Conservation (phyloP, 140 eudicot species). For the Erigeron philadelphicus region DNA sequence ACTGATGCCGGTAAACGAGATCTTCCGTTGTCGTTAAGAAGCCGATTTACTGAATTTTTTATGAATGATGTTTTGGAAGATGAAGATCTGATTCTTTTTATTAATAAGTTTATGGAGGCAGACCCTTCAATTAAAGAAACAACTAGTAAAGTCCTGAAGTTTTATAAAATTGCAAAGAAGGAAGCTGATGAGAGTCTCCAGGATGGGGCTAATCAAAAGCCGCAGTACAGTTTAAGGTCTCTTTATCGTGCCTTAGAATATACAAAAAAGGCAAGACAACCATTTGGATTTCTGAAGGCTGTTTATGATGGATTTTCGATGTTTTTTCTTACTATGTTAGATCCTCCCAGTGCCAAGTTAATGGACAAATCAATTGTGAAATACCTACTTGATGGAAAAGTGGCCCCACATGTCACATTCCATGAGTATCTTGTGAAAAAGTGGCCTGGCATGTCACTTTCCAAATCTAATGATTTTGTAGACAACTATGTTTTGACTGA, state of each 20-base stretch:
- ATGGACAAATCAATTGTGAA: constrained; percentile 52
- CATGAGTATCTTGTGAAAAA: constrained; percentile 38
- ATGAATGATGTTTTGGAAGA: constrained; percentile 91
- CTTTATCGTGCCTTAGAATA: constrained; percentile 90
- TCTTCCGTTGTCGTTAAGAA: constrained; percentile 60
- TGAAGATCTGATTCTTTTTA: constrained; percentile 62
- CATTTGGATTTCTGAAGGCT: constrained; percentile 48
- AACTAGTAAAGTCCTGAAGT: constrained; percentile 43
- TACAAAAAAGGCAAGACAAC: constrained; percentile 45
- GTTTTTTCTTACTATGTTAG: constrained; percentile 73
- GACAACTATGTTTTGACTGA: constrained; percentile 55
- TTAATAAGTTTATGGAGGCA: constrained; percentile 50
- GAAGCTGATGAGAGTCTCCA: constrained; percentile 82
- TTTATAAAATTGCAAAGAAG: constrained; percentile 74
- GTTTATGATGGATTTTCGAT: constrained; percentile 89
- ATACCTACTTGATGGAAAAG: constrained; percentile 46
- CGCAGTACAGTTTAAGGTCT: constrained; percentile 92
- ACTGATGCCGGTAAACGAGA: constrained; percentile 99
- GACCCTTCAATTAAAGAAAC: constrained; percentile 36
- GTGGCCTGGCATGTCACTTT: constrained; percentile 13
- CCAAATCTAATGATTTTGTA: constrained; percentile 32
- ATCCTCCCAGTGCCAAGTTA: constrained; percentile 61
- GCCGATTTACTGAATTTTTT: constrained; percentile 81
- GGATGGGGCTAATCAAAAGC: constrained; percentile 99
- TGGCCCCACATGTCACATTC: constrained; percentile 39